Conservation (phyloP, 2,329 filamentous ascomycete species). For the Ascochyta lentis region DNA sequence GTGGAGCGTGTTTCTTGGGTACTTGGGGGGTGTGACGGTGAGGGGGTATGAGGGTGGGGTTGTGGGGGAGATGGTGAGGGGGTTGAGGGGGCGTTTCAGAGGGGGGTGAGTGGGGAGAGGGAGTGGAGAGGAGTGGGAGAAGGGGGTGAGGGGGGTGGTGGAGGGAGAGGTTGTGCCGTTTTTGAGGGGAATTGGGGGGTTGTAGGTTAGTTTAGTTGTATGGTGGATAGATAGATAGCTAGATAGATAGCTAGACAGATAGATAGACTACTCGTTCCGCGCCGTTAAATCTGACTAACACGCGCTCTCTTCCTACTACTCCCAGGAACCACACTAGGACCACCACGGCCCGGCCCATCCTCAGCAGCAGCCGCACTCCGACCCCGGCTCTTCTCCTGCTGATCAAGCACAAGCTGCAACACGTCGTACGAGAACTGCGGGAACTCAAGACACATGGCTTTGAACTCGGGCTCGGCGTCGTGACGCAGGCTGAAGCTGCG, state of each 20-base stretch:
- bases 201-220: no score
- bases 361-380: slow-evolving; percentile 27
- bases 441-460: slow-evolving; percentile 82
- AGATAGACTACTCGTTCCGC: no score
- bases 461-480: slow-evolving; percentile 87
- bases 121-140: slow-evolving; percentile 2
- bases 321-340: slow-evolving; percentile 48
- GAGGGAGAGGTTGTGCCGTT: slow-evolving; percentile 18
- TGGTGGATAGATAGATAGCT: no score
- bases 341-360: slow-evolving; percentile 30
- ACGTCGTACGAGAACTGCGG: slow-evolving; percentile 95
- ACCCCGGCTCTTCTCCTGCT: slow-evolving; percentile 54
- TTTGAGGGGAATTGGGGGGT: slow-evolving; percentile 5
- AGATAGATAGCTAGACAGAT: no score
- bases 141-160: slow-evolving; percentile 18
- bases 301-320: slow-evolving; percentile 42
- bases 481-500: slow-evolving; percentile 80
- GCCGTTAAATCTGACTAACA: slow-evolving; percentile 35
- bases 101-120: neutral
- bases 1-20: slow-evolving; percentile 56
- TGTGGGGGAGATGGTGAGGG: slow-evolving; percentile 18
- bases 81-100: slow-evolving; percentile 24
- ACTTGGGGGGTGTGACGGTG: slow-evolving; percentile 34
- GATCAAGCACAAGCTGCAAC: slow-evolving; percentile 68
- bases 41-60: slow-evolving; percentile 14